These are phyloP conservation scores for Agroathelia rolfsii DNA, from an alignment of 1,284 basidiomycete genomes.

Conservation along the genomic window DNA sequence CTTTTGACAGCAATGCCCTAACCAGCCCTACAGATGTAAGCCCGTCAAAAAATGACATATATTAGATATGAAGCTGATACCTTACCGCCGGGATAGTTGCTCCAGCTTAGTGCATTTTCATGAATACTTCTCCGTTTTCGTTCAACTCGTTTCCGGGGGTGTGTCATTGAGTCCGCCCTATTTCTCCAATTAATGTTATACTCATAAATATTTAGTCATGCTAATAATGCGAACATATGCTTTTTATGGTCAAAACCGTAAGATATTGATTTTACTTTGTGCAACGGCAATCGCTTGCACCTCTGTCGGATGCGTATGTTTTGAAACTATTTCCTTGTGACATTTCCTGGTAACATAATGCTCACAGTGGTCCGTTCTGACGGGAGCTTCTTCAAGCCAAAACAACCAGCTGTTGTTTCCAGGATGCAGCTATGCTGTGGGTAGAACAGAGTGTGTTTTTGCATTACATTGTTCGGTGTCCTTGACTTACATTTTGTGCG, in stretches of 20 bases:
- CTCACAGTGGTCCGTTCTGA: no score
- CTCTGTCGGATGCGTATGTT: slow-evolving; percentile 15
- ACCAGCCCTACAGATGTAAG: no score
- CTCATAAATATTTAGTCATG: slow-evolving; percentile 13
- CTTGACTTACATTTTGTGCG: no score
- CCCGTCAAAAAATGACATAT: no score
- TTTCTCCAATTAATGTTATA: neutral
- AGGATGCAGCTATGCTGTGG: no score
- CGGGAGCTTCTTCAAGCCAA: no score
- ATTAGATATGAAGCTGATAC: neutral
- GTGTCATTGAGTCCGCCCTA: slow-evolving; percentile 6
- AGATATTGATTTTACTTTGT: slow-evolving; percentile 11
- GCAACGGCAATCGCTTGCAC: slow-evolving; percentile 5
- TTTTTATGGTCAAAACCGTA: slow-evolving; percentile 16
- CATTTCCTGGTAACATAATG: no score
- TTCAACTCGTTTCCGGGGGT: slow-evolving; percentile 14
- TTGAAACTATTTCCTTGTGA: no score
- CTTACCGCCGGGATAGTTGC: neutral
- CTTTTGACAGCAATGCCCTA: neutral
- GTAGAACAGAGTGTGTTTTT: no score
- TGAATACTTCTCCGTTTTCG: slow-evolving; percentile 10
- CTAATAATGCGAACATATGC: slow-evolving; percentile 23
- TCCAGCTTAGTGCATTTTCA: slow-evolving; percentile 9
- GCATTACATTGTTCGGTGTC: no score
- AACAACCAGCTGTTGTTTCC: no score